These are phyloP conservation scores for Eleusine indica DNA, from an alignment of 176 grass and related monocot species.

Conservation along the genomic window DNA sequence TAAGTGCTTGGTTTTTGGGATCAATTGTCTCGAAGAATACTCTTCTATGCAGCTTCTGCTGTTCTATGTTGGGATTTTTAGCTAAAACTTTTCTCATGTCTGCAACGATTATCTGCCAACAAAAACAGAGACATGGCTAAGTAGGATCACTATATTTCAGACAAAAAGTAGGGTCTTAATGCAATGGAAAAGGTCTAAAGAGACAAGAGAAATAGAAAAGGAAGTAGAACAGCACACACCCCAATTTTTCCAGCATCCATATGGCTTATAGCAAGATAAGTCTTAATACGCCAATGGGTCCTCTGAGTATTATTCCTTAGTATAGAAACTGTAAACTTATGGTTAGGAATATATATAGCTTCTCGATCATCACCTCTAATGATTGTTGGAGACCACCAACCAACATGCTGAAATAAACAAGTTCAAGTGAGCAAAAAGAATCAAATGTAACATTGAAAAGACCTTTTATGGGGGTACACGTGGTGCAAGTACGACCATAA, in stretches of 20 bases:
- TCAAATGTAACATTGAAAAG: conserved; percentile 15
- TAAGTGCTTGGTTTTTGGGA: conserved; percentile 93
- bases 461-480: not conserved
- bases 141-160: conserved; percentile 26
- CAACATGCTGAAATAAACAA: conserved; percentile 85
- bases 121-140: conserved; percentile 18
- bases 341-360: conserved; percentile 96
- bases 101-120: conserved; percentile 78
- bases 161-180: conserved; percentile 30
- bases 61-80: conserved; percentile 91
- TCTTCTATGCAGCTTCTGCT: conserved; percentile 90
- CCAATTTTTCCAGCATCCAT: conserved; percentile 98
- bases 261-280: conserved; percentile 92
- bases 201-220: conserved; percentile 4
- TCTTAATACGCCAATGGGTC: conserved; percentile 98
- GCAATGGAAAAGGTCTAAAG: conserved; percentile 14
- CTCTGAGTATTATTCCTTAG: conserved; percentile 88
- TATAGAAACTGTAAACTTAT: conserved; percentile 96
- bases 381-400: conserved; percentile 93
- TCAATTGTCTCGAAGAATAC: conserved; percentile 97
- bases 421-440: conserved; percentile 7
- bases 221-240: conserved; percentile 52
- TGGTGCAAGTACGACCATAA: conserved; percentile 1
- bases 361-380: conserved; percentile 96
- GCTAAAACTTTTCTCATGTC: conserved; percentile 98